A percentile compares a stretch with the other conserved stretches of the same genome.
These are phyloP conservation scores for Lantana camara DNA, from an alignment of 257 asterid species.

Conservation along the genomic window DNA sequence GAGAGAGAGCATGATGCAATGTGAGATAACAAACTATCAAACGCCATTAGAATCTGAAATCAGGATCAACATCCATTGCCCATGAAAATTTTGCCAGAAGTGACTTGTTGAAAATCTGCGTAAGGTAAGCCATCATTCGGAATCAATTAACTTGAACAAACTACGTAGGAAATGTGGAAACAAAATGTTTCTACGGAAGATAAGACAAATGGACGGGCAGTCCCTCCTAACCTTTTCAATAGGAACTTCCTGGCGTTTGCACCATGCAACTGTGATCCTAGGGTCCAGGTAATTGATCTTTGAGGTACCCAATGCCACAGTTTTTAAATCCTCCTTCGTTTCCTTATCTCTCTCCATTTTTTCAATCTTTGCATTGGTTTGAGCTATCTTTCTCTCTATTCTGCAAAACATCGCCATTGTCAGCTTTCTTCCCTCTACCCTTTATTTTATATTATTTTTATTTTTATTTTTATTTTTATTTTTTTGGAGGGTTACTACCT, in stretches of 20 bases:
- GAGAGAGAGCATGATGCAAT: too few species aligned
- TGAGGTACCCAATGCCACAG: constrained; percentile 94
- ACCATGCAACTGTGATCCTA: constrained; percentile 98
- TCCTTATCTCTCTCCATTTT: constrained; percentile 81
- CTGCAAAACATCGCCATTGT: constrained; percentile 44
- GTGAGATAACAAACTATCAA: constrained; percentile 24
- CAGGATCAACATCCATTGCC: constrained; percentile 98
- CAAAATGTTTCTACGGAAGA: too few species aligned
- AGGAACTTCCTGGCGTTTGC: constrained; percentile 97
- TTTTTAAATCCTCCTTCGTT: constrained; percentile 85
- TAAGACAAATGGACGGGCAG: not conserved
- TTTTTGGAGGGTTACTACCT: too few species aligned
- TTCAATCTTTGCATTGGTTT: constrained; percentile 68
- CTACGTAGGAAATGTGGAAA: too few species aligned
- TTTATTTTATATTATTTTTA: too few species aligned
- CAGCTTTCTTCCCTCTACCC: constrained; percentile 2
- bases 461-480: too few species aligned
- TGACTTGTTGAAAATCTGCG: constrained; percentile 95
- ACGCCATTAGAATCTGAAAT: constrained; percentile 70
- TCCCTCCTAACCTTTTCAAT: constrained; percentile 73
- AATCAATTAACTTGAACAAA: not conserved
- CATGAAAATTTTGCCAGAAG: constrained; percentile 88
- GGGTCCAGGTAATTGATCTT: constrained; percentile 99
- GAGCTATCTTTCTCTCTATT: constrained; percentile 80
- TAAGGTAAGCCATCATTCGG: not conserved